Evolutionary conservation across 2,329 filamentous ascomycete species (phyloP).

Genomic region (Endoconidiophora laricicola): DNA sequence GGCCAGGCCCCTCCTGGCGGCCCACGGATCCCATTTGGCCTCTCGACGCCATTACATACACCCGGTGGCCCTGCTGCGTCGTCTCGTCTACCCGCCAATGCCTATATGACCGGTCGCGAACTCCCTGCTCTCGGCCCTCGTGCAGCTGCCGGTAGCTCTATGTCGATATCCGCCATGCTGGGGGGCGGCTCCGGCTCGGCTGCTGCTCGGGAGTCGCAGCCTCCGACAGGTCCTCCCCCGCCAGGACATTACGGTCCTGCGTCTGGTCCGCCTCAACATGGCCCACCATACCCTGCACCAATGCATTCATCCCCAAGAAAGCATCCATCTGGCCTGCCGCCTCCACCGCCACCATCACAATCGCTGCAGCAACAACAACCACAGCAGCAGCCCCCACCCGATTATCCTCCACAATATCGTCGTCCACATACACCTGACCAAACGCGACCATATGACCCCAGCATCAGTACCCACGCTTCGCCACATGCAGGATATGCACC

Average conservation of each 20-base stretch:
- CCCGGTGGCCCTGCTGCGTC: conserved; percentile 12
- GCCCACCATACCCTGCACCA: conserved; percentile 29
- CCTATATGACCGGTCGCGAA: conserved; percentile 32
- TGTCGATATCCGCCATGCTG: conserved; percentile 46
- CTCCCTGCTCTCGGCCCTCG: conserved; percentile 34
- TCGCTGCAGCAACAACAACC: not conserved
- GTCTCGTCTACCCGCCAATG: conserved; percentile 28
- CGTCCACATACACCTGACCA: conserved; percentile 61
- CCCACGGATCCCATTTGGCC: conserved; percentile 24
- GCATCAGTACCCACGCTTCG: conserved; percentile 30
- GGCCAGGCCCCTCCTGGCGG: conserved; percentile 17
- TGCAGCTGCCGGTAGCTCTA: conserved; percentile 34
- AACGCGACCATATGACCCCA: conserved; percentile 34
- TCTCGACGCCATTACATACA: conserved; percentile 29
- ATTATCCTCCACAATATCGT: conserved; percentile 41
- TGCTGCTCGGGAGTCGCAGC: conserved; percentile 27
- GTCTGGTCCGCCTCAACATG: conserved; percentile 23
- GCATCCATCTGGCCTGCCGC: conserved; percentile 14
- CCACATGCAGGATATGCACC: conserved; percentile 38
- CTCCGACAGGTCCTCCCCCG: conserved; percentile 19
- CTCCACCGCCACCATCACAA: not conserved
- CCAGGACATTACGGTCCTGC: conserved; percentile 28
- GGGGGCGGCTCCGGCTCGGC: conserved; percentile 18
- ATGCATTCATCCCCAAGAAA: conserved; percentile 39
- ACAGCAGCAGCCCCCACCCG: conserved; percentile 21